phyloP scores from a whole-genome alignment of 306 rosid species.

The Pyrus betulifolia region DNA sequence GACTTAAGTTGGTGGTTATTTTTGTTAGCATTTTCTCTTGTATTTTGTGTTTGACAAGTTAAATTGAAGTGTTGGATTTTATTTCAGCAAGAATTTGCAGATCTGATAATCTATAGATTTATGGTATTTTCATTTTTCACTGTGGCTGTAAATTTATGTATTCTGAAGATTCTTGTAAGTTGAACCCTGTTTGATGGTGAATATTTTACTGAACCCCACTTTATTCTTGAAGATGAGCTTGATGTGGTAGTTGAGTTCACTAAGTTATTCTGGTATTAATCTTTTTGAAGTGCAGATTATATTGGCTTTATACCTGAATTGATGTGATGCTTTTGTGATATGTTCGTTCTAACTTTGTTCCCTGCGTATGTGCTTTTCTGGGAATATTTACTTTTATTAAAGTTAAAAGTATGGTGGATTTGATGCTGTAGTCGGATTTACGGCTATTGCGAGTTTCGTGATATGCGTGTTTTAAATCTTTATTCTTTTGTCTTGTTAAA shows the following conservation, averaged over 20 bases:
- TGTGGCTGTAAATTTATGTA: not conserved
- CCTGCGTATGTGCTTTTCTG: not conserved
- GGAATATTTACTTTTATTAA: constrained; percentile 2
- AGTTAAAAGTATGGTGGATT: not conserved
- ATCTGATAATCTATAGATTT: not conserved
- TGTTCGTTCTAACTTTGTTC: not conserved
- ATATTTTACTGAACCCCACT: not conserved
- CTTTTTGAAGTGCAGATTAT: constrained; percentile 18
- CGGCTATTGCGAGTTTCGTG: not conserved
- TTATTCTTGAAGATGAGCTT: not conserved
- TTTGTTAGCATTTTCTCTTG: not conserved
- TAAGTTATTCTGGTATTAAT: not conserved
- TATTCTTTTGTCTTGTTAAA: not conserved
- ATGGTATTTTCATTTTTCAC: not conserved
- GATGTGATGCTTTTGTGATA: constrained; percentile 17
- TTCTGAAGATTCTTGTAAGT: not conserved
- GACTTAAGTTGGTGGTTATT: not conserved
- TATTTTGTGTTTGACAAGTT: not conserved
- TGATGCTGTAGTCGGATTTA: not conserved
- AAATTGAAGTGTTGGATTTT: not conserved
- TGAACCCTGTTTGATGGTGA: not conserved
- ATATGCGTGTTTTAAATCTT: not conserved
- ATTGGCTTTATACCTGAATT: constrained; percentile 2
- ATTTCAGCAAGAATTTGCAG: not conserved
- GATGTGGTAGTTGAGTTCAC: not conserved